These are phyloP conservation scores for Tillandsia fasciculata DNA, from an alignment of 176 grass and related monocot genomes.

Conservation along the genomic window DNA sequence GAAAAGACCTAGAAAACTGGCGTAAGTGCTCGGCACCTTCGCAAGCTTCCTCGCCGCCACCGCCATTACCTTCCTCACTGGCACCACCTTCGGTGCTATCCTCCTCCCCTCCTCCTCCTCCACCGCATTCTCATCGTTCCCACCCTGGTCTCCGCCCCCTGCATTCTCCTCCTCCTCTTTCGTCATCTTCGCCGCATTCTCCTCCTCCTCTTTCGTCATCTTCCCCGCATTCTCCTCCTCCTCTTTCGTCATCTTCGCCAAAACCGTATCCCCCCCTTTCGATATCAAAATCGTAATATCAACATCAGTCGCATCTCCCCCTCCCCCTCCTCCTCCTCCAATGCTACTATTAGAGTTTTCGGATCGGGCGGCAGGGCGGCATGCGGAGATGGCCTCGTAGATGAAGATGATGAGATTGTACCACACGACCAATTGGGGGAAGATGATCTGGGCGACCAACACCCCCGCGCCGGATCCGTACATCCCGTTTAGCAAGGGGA, in stretches of 20 bases:
- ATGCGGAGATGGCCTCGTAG: conserved; percentile 78
- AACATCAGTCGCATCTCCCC: background rate
- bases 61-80: conserved; percentile 20
- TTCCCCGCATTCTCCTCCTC: conserved; percentile 9
- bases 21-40: conserved; percentile 69
- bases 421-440: conserved; percentile 77
- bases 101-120: background rate
- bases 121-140: background rate
- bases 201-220: background rate
- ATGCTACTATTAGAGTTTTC: conserved; percentile 20
- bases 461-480: conserved; percentile 38
- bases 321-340: too few species aligned
- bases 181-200: background rate
- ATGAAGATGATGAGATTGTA: conserved; percentile 89
- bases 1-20: conserved; percentile 63
- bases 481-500: conserved; percentile 82
- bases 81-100: background rate
- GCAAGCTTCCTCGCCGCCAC: conserved; percentile 66
- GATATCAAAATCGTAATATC: background rate
- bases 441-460: conserved; percentile 78
- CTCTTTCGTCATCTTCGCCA: background rate
- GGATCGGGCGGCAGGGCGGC: background rate
- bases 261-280: background rate
- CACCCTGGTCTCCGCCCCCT: background rate
- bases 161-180: background rate